Evolutionary conservation across 1,284 basidiomycete genomes (phyloP), one percentile per base, ranked within the genome.

Genomic region (Neonothopanus nambi): DNA sequence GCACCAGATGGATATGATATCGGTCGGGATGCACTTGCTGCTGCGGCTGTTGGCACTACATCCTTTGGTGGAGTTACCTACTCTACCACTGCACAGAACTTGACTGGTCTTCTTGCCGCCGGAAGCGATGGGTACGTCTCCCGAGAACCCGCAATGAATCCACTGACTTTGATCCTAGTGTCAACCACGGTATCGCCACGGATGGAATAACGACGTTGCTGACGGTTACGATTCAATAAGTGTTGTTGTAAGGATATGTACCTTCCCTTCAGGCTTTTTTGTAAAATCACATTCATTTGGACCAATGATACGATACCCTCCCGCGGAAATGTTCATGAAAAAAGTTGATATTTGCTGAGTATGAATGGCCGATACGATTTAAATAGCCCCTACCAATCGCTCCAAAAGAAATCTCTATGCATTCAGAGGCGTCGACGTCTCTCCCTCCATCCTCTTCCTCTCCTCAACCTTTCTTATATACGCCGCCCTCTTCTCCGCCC

Each of bases 1-100:
- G 59, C 70, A 3, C 68, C 76, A 0, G 65, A 82, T 50, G 80
- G 80, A 33, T 81, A 81, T 54, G 54, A 80, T 55, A 61, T 73
- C 48, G 78, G 78, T 40, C 70, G 76, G 74, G 46, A 54, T 47
- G 30, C 42, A 18, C 47, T 54, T n/a, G 38, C 36, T 9, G 20
- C 43, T 21, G 44, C 33, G 13, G 45, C 24, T 30, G 21, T 38
- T 28, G 48, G 48, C 3, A 46, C 42, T 5, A 55, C 48, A 24
- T 49, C 41, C 3, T 55, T 51, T 17, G 37, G 24, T 46, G 53
- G 53, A 33, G 49, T 50, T 6, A 46, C 24, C 7, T 51, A 55
- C 28, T 35, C 15, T 3, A 55, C 48, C 5, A 38, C 15, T 3
- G 48, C 20, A 12, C 13, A 12, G 30, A 55, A 55, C 28, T 36